A percentile compares a stretch with the other conserved stretches of the same genome.
phyloP scores from a whole-genome alignment of 352 stramenopile genomes.

The Phytophthora pisi region DNA sequence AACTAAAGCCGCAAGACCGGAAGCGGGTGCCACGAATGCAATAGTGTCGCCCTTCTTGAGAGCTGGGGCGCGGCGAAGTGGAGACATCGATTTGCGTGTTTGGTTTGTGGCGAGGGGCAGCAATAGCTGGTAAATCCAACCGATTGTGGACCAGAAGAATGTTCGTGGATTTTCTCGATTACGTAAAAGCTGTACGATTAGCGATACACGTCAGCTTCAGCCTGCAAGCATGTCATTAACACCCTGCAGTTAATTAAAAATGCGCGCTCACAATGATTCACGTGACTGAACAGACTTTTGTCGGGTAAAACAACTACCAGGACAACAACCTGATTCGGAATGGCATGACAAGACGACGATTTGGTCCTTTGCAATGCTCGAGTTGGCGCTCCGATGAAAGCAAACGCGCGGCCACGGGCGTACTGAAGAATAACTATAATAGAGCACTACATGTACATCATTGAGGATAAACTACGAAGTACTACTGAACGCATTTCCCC shows the following conservation, averaged over 20 bases:
- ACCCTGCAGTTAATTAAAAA: background rate
- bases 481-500: too few species aligned
- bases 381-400: slow-evolving; percentile 93
- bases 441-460: too few species aligned
- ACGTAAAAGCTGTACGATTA: background rate
- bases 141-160: background rate
- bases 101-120: background rate
- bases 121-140: background rate
- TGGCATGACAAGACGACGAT: slow-evolving; percentile 26
- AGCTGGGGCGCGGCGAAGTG: slow-evolving; percentile 25
- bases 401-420: slow-evolving; percentile 76
- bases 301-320: too few species aligned
- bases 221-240: background rate
- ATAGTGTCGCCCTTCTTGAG: slow-evolving; percentile 50
- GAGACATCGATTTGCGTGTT: slow-evolving; percentile 4
- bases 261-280: background rate
- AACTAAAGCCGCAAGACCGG: slow-evolving; percentile 44
- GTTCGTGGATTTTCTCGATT: background rate
- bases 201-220: background rate
- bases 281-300: too few species aligned
- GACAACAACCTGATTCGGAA: too few species aligned
- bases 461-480: too few species aligned
- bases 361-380: slow-evolving; percentile 83
- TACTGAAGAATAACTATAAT: too few species aligned
- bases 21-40: slow-evolving; percentile 57